phyloP scores from a whole-genome alignment of 2,329 filamentous ascomycete genomes.

The Achaetomium macrosporum region DNA sequence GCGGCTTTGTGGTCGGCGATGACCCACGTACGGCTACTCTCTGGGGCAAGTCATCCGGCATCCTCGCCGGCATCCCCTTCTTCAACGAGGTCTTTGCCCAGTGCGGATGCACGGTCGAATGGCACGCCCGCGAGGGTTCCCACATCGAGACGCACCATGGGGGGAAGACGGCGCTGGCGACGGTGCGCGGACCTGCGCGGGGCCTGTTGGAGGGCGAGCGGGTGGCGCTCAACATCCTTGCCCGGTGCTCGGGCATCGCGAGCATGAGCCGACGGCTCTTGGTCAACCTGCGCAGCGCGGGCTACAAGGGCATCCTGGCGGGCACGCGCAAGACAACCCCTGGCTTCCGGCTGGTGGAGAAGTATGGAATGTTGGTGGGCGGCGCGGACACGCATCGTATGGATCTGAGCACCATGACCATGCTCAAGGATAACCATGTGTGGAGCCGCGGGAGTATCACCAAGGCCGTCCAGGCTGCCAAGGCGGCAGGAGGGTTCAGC shows the following conservation, averaged over 20 bases:
- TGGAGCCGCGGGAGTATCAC: slow-evolving; percentile 86
- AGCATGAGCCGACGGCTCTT: slow-evolving; percentile 57
- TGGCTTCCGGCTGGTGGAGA: slow-evolving; percentile 90
- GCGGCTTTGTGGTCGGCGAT: slow-evolving; percentile 89
- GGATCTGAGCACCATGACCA: slow-evolving; percentile 90
- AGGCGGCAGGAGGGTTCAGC: slow-evolving; percentile 77
- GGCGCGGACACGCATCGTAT: slow-evolving; percentile 89
- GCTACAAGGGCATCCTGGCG: slow-evolving; percentile 79
- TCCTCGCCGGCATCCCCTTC: slow-evolving; percentile 89
- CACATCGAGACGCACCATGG: slow-evolving; percentile 45
- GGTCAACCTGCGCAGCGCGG: slow-evolving; percentile 52
- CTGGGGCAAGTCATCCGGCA: slow-evolving; percentile 65
- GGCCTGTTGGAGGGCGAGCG: slow-evolving; percentile 82
- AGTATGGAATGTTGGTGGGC: slow-evolving; percentile 94
- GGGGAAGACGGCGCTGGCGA: slow-evolving; percentile 62
- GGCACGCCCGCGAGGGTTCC: slow-evolving; percentile 74
- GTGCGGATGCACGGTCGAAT: slow-evolving; percentile 84
- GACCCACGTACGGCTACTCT: slow-evolving; percentile 57
- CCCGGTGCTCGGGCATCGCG: slow-evolving; percentile 86
- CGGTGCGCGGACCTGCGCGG: slow-evolving; percentile 76
- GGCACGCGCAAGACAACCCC: slow-evolving; percentile 97
- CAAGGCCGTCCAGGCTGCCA: slow-evolving; percentile 77
- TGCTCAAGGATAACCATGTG: slow-evolving; percentile 99
- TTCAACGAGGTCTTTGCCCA: slow-evolving; percentile 91
- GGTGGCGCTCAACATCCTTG: slow-evolving; percentile 84